Base-by-base conservation (phyloP, 2,329 filamentous ascomycete genomes). In the Sporothrix curviconia region DNA sequence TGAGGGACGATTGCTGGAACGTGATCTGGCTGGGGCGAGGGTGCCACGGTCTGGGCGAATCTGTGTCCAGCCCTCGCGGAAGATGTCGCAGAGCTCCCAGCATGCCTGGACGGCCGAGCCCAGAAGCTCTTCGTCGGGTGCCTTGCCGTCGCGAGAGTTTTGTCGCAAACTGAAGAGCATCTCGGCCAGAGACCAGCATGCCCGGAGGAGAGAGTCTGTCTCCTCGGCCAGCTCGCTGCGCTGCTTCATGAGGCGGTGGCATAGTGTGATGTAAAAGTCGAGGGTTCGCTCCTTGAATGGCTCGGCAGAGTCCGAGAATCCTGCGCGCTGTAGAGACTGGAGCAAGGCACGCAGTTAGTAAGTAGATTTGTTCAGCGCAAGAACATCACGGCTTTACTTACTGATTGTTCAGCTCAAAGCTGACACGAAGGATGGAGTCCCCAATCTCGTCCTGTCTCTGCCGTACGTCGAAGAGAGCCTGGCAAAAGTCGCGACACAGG, bases 201-300 rank as follows among this genome's bases (percentile, higher is more conserved):
- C 89, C 56, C 86, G 82, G 3, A 96, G 78, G 4, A 96, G 78
- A 7, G 89, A 85, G 69, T 96, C 91, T 0, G 90, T 92, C 66
- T 96, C 90, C 61, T 88, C 86, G 0, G 84, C 85, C 2, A 92
- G 71, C 28, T 89, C 86, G 55, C 83, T 87, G 58, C 89, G 83
- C 70, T 96, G 90, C 70, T 95, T 96, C 91, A 96, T 96, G n/a
- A 96, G 74, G 39, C 92, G 85, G 70, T 96, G 92, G 67, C 92
- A 96, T 3, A 97, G 72, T 0, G 92, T 95, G 64, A 96, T 87
- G 67, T 96, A 96, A 66, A 96, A 96, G 66, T 96, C 92, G 57
- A 97, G 72, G 0, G 92, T 96, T 59, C 92, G 80, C 71, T 96
- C 92, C 54, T 87, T 83, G 68, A 97, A 96, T 0, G 87, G 84